Evolutionary conservation across 2,329 filamentous ascomycete genomes (phyloP), one percentile per base, ranked within the genome.

Genomic region (Botrytis galanthina): DNA sequence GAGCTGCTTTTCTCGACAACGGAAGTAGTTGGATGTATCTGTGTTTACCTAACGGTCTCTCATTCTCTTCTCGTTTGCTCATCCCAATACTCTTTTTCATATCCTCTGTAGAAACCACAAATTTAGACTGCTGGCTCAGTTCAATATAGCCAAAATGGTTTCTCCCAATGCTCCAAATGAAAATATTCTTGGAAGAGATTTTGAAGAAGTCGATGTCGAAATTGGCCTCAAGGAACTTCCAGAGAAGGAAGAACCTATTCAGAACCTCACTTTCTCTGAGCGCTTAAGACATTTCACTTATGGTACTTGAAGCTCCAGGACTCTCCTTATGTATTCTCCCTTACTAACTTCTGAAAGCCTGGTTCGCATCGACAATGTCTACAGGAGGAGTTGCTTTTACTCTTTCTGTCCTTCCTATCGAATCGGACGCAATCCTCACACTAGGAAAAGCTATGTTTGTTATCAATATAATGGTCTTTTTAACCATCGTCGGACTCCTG

Each of bases 311-410:
- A 51, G 32, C 64, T 37, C 35, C 39, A 59, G n/a, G 39, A 44
- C 63, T 78, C 57, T 77, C 20, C 68, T 78, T 10, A 75, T 77
- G 69, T 76, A 78, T 60, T 79, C 78, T 35, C 32, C 22, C 29
- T 37, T 20, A 29, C 64, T 67, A 51, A 79, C 78, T 35, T 78
- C 75, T 22, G 74, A 76, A 8, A 67, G 64, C 64, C n/a, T 93
- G 92, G 91, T 95, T 91, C 81, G 92, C 91, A 4, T 84, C 89
- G 48, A 91, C 91, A 3, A 94, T 94, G 92, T 92, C 90, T 70
- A 93, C 91, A 0, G 92, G 92, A 66, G 91, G 91, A 0, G 81
- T 94, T 1, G 88, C 92, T 0, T 83, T 91, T 10, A 86, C 93
- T 29, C 85, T 95, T 61, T 85, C 85, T 62, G 86, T 87, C 6